Evolutionary conservation across 2,329 filamentous ascomycete species (phyloP).

Genomic region (Cryoendolithus antarcticus): DNA sequence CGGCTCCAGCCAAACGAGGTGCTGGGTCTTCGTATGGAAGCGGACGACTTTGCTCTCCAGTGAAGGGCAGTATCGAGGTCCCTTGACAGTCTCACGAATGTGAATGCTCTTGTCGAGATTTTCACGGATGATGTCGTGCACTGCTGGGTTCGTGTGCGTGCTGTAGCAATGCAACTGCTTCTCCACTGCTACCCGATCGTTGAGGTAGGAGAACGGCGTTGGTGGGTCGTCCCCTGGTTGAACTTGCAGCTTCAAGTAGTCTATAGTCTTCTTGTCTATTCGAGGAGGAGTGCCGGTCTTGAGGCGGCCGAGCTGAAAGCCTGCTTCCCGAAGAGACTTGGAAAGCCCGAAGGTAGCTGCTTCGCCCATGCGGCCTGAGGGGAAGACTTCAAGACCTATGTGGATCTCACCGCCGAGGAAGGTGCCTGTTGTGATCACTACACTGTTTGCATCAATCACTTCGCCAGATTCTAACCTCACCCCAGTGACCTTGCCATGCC

Average conservation of each 20-base stretch:
- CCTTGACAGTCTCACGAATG: conserved; percentile 88
- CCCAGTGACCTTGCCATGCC: conserved; percentile 64
- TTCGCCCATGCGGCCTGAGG: conserved; percentile 86
- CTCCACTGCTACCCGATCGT: conserved; percentile 62
- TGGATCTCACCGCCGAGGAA: conserved; percentile 95
- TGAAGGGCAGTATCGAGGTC: conserved; percentile 89
- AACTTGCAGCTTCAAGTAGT: conserved; percentile 57
- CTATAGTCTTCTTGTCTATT: conserved; percentile 67
- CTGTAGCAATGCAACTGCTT: conserved; percentile 76
- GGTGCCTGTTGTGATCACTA: conserved; percentile 92
- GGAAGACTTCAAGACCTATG: conserved; percentile 69
- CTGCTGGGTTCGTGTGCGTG: conserved; percentile 72
- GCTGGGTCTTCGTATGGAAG: conserved; percentile 65
- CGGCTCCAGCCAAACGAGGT: conserved; percentile 94
- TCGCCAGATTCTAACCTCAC: conserved; percentile 80
- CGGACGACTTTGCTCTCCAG: conserved; percentile 87
- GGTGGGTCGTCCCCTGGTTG: conserved; percentile 79
- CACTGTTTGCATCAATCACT: conserved; percentile 63
- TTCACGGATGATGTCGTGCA: conserved; percentile 71
- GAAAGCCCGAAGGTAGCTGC: conserved; percentile 85
- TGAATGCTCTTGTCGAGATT: conserved; percentile 96
- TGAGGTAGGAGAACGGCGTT: conserved; percentile 82
- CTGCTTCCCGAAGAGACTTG: conserved; percentile 76
- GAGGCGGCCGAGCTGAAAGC: conserved; percentile 75
- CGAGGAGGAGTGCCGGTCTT: conserved; percentile 95